Conservation (phyloP, 164 flowering plant species). For the Kalanchoe fedtschenkoi region DNA sequence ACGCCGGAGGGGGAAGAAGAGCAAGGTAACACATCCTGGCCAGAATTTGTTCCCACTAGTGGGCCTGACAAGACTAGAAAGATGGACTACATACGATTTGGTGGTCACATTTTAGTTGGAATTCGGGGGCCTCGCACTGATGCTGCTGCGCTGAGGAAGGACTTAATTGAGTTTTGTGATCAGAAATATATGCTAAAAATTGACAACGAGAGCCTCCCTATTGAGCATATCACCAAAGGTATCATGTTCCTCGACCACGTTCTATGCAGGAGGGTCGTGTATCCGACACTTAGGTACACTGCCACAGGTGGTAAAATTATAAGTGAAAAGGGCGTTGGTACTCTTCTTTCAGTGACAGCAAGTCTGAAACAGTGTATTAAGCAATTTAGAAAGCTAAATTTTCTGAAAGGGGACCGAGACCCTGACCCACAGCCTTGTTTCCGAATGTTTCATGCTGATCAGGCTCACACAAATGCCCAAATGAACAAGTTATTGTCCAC, state of each 20-base stretch:
- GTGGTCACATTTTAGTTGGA: conserved; percentile 90
- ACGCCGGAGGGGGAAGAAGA: conserved; percentile 75
- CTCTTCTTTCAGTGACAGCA: conserved; percentile 82
- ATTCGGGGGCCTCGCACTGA: conserved; percentile 89
- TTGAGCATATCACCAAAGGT: conserved; percentile 94
- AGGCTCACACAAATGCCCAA: conserved; percentile 68
- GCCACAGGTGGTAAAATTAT: conserved; percentile 98
- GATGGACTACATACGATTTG: conserved; percentile 81
- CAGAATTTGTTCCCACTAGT: conserved; percentile 94
- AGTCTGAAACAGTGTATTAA: conserved; percentile 90
- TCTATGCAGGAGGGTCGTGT: conserved; percentile 79
- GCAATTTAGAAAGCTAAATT: conserved; percentile 72
- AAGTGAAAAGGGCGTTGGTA: conserved; percentile 95
- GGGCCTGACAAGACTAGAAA: conserved; percentile 95
- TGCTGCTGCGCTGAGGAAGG: conserved; percentile 80
- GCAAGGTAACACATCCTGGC: conserved; percentile 96
- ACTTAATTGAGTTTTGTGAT: conserved; percentile 85
- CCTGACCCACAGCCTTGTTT: conserved; percentile 74
- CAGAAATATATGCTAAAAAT: conserved; percentile 78
- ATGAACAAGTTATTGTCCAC: conserved; percentile 31
- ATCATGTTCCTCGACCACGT: conserved; percentile 98
- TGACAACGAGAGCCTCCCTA: conserved; percentile 82
- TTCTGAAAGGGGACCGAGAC: conserved; percentile 88
- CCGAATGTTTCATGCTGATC: conserved; percentile 97
- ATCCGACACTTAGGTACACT: conserved; percentile 91